Percentiles rank a stretch among this genome's conserved stretches.
These are phyloP conservation scores for Corylus heterophylla DNA, from an alignment of 306 rosid genomes.

Conservation along the genomic window DNA sequence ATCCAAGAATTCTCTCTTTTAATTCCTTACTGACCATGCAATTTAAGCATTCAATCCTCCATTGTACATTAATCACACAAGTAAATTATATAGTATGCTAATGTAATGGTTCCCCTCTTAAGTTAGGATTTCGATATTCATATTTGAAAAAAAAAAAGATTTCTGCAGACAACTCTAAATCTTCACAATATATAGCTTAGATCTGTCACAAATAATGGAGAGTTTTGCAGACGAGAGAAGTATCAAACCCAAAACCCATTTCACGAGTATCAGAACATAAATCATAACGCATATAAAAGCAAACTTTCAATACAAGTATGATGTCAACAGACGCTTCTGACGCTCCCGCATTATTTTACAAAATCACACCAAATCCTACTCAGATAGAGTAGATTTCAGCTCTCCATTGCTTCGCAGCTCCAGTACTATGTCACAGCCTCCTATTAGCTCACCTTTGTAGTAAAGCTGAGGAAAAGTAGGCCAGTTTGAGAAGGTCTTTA, in stretches of 20 bases:
- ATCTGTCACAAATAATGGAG: background rate
- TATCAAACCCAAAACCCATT: conserved; percentile 3
- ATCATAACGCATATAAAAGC: conserved; percentile 12
- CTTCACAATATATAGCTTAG: background rate
- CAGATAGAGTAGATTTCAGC: conserved; percentile 70
- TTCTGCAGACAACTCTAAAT: background rate
- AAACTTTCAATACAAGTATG: conserved; percentile 30
- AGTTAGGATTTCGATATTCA: background rate
- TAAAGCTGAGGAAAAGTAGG: conserved; percentile 96
- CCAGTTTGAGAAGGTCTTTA: conserved; percentile 86
- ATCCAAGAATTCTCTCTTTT: background rate
- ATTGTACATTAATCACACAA: background rate
- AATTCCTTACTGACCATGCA: background rate
- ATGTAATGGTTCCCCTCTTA: background rate
- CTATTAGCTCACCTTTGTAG: conserved; percentile 82
- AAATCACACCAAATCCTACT: conserved; percentile 32
- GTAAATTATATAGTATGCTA: background rate
- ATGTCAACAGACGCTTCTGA: conserved; percentile 36
- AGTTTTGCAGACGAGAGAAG: background rate
- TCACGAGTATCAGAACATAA: background rate
- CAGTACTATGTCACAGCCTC: conserved; percentile 81
- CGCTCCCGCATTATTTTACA: conserved; percentile 32
- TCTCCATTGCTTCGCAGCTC: conserved; percentile 77
- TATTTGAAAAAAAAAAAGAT: background rate
- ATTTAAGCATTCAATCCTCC: background rate